phyloP scores from a whole-genome alignment of 1,284 basidiomycete genomes.

The Fomitopsis pinicola region DNA sequence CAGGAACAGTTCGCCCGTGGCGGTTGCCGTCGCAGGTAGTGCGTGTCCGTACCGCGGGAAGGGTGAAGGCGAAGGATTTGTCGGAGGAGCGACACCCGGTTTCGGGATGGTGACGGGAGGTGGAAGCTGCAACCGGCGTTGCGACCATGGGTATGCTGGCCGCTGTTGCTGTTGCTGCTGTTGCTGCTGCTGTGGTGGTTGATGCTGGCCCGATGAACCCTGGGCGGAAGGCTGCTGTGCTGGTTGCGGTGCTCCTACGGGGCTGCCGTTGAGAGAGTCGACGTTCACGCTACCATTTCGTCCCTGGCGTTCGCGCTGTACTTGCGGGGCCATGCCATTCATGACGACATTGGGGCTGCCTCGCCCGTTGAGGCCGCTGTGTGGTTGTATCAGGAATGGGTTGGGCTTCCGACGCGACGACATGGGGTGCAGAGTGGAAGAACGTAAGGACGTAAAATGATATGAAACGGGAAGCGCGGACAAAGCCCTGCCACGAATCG shows the following conservation, averaged over 20 bases:
- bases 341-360: slow-evolving; percentile 26
- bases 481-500: slow-evolving; percentile 5
- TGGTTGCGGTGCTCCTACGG: not conserved
- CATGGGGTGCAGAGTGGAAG: slow-evolving; percentile 2
- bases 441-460: slow-evolving; percentile 5
- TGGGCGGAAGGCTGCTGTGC: slow-evolving; percentile 7
- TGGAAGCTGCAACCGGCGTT: slow-evolving; percentile 61
- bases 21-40: slow-evolving; percentile 80
- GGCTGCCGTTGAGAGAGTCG: slow-evolving; percentile 9
- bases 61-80: slow-evolving; percentile 71
- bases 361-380: slow-evolving; percentile 28
- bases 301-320: slow-evolving; percentile 16
- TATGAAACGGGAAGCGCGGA: slow-evolving; percentile 5
- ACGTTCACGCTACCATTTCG: slow-evolving; percentile 16
- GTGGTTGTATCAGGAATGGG: slow-evolving; percentile 8
- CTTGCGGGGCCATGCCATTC: slow-evolving; percentile 19
- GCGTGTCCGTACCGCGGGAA: slow-evolving; percentile 98
- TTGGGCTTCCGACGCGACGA: not conserved
- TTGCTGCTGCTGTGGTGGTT: slow-evolving; percentile 22
- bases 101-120: slow-evolving; percentile 62
- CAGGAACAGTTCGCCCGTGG: slow-evolving; percentile 88
- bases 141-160: slow-evolving; percentile 78
- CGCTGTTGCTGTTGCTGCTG: slow-evolving; percentile 44
- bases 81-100: slow-evolving; percentile 53
- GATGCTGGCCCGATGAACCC: slow-evolving; percentile 23